Conservation (phyloP, 176 grass and related monocot genomes). For the Dactylis glomerata region DNA sequence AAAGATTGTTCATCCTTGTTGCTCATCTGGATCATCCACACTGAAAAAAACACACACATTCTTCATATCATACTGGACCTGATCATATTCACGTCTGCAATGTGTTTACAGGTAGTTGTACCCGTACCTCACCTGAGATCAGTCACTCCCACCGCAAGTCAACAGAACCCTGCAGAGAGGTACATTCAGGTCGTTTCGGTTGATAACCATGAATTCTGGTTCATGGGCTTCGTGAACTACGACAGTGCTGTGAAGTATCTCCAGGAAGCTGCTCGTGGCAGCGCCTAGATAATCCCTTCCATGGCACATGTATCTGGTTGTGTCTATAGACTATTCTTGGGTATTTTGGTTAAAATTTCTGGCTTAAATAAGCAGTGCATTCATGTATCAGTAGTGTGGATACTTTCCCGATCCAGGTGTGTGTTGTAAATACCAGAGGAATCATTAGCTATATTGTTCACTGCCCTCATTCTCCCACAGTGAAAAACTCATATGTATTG, state of each 20-base stretch:
- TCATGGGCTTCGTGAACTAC: constrained; percentile 59
- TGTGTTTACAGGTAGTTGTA: constrained; percentile 33
- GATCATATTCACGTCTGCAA: constrained; percentile 18
- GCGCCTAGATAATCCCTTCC: constrained; percentile 9
- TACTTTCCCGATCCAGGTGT: background rate
- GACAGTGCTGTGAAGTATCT: constrained; percentile 45
- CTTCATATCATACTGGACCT: background rate
- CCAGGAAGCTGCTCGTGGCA: constrained; percentile 28
- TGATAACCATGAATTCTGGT: constrained; percentile 60
- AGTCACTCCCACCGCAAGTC: constrained; percentile 37
- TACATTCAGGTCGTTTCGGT: constrained; percentile 41
- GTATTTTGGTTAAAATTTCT: constrained; percentile 1
- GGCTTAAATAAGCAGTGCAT: background rate
- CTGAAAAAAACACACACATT: background rate
- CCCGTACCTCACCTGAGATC: constrained; percentile 39
- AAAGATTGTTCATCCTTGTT: background rate
- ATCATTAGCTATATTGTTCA: background rate
- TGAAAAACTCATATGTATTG: background rate
- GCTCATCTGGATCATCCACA: background rate
- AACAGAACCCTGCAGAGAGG: constrained; percentile 51
- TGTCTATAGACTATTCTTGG: background rate
- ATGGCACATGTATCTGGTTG: background rate
- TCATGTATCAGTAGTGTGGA: constrained; percentile 3
- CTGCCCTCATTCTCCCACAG: background rate
- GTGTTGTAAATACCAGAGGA: constrained; percentile 11